Percentiles rank a stretch among this genome's conserved stretches.
These are phyloP conservation scores for Polytolypa hystricis DNA, from an alignment of 2,329 filamentous ascomycete genomes.

Conservation along the genomic window DNA sequence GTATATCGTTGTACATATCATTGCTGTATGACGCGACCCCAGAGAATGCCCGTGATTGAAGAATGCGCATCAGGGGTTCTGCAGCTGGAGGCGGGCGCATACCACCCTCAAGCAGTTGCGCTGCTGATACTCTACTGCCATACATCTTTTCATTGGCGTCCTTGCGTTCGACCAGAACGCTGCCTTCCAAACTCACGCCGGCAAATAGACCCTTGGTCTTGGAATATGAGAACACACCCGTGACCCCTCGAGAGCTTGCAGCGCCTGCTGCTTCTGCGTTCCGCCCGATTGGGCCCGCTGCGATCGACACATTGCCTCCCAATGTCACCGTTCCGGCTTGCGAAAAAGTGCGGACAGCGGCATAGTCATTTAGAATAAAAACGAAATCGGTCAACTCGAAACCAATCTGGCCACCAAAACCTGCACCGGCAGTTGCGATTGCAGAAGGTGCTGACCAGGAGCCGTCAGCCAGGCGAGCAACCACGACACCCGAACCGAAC, in stretches of 20 bases:
- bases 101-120: constrained; percentile 67
- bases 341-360: constrained; percentile 84
- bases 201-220: constrained; percentile 97
- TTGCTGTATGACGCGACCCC: constrained; percentile 43
- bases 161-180: constrained; percentile 82
- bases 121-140: constrained; percentile 67
- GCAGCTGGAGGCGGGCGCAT: constrained; percentile 71
- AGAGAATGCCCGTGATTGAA: constrained; percentile 76
- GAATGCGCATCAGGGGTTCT: constrained; percentile 69
- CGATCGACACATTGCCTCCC: constrained; percentile 91
- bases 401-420: constrained; percentile 41
- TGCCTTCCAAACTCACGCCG: constrained; percentile 87
- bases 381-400: constrained; percentile 59
- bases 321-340: constrained; percentile 85
- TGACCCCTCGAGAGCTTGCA: constrained; percentile 77
- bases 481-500: constrained; percentile 39
- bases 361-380: constrained; percentile 90
- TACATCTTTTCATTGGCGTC: constrained; percentile 98
- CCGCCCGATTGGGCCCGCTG: constrained; percentile 82
- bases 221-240: constrained; percentile 91
- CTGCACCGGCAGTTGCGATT: constrained; percentile 38
- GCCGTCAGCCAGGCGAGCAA: constrained; percentile 38
- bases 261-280: constrained; percentile 95
- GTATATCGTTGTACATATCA: constrained; percentile 89
- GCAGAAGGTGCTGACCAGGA: constrained; percentile 41